Percentiles rank a stretch among this genome's conserved stretches.
phyloP scores from a whole-genome alignment of 2,329 filamentous ascomycete genomes.

The Shiraia sp. region DNA sequence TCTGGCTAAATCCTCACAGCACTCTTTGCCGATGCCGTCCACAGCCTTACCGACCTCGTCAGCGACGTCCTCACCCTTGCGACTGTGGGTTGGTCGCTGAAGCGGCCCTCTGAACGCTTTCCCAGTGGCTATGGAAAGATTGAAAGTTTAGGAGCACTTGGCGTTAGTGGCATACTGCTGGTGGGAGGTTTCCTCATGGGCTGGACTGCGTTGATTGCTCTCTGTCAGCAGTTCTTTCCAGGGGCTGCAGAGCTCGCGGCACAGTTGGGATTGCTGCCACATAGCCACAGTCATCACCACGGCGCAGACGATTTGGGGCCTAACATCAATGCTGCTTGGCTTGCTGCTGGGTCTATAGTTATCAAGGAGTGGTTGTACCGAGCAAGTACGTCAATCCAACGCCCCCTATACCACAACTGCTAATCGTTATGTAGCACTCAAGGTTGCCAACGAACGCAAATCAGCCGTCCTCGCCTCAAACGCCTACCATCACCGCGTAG shows the following conservation, averaged over 20 bases:
- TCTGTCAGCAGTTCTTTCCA: slow-evolving; percentile 54
- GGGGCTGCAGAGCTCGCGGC: slow-evolving; percentile 49
- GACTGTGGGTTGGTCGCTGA: slow-evolving; percentile 91
- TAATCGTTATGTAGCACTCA: slow-evolving; percentile 71
- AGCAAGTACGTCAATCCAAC: slow-evolving; percentile 66
- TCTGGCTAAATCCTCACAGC: slow-evolving; percentile 50
- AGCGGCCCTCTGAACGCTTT: slow-evolving; percentile 79
- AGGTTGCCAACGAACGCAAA: slow-evolving; percentile 89
- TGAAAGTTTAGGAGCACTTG: slow-evolving; percentile 92
- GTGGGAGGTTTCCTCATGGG: slow-evolving; percentile 92
- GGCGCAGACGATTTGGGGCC: slow-evolving; percentile 65
- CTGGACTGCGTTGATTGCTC: slow-evolving; percentile 64
- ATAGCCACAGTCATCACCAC: slow-evolving; percentile 67
- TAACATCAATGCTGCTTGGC: slow-evolving; percentile 91
- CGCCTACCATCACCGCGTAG: slow-evolving; percentile 92
- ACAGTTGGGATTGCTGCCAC: slow-evolving; percentile 50
- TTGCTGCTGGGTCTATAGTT: slow-evolving; percentile 85
- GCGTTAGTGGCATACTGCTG: slow-evolving; percentile 88
- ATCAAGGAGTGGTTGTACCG: slow-evolving; percentile 97
- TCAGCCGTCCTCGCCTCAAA: slow-evolving; percentile 96
- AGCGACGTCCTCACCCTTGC: slow-evolving; percentile 93
- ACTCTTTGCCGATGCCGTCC: slow-evolving; percentile 90
- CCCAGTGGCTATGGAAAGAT: slow-evolving; percentile 95
- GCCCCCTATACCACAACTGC: slow-evolving; percentile 4
- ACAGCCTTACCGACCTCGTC: slow-evolving; percentile 91